These are phyloP conservation scores for Gastrolobium villosum DNA, from an alignment of 306 rosid genomes.

Conservation along the genomic window DNA sequence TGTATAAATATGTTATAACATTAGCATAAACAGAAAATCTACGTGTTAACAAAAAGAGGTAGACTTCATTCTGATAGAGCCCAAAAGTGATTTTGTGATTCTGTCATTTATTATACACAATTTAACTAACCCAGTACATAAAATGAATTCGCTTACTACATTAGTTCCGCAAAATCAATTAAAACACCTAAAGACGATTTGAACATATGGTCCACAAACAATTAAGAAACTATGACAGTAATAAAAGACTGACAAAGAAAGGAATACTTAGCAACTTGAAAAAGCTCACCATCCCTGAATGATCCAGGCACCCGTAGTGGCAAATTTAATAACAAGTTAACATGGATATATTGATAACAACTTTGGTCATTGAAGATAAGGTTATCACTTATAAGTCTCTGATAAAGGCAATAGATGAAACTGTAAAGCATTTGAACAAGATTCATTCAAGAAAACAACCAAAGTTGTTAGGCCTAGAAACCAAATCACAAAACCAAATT, in stretches of 20 bases:
- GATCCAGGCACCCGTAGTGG: neutral
- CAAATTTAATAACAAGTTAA: constrained; percentile 11
- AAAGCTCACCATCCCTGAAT: constrained; percentile 8
- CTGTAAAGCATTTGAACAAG: constrained; percentile 18
- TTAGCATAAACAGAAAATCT: constrained; percentile 17
- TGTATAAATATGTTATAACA: constrained; percentile 9
- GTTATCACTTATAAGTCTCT: neutral
- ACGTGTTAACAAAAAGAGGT: neutral
- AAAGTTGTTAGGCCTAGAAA: neutral
- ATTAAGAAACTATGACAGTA: neutral
- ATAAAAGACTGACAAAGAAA: neutral
- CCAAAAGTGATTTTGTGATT: neutral
- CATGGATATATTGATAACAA: neutral
- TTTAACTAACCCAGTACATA: neutral
- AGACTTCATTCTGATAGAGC: neutral
- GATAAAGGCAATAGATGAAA: constrained; percentile 9
- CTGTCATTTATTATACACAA: neutral
- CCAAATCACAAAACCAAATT: constrained; percentile 28
- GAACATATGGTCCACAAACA: constrained; percentile 2
- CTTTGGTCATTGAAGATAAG: constrained; percentile 20
- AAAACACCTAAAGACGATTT: neutral
- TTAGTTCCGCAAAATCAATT: neutral
- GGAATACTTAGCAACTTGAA: neutral
- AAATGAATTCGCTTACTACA: neutral
- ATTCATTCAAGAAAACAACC: constrained; percentile 15